phyloP scores from a whole-genome alignment of 495 filamentous ascomycete species.

The Talaromyces wortmannii region DNA sequence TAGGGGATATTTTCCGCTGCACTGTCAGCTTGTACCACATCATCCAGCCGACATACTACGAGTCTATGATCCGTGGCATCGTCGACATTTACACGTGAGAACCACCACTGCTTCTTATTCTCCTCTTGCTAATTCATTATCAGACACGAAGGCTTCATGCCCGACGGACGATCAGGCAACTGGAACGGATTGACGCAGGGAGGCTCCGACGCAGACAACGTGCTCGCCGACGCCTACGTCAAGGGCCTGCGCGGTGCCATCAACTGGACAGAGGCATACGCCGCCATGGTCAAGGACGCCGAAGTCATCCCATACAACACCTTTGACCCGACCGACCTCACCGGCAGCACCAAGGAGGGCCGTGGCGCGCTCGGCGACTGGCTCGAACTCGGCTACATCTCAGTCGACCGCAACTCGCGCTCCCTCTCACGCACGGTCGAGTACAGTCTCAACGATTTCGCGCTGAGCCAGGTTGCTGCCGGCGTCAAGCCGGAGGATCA shows the following conservation, averaged over 20 bases:
- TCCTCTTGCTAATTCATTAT: not conserved
- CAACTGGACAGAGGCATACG: conserved; percentile 44
- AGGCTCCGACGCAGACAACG: conserved; percentile 58
- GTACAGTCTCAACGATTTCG: conserved; percentile 70
- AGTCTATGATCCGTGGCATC: conserved; percentile 57
- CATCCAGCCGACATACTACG: conserved; percentile 54
- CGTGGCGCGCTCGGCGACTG: conserved; percentile 59
- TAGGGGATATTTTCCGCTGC: conserved; percentile 26
- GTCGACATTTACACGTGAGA: conserved; percentile 26
- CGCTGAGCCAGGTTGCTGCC: conserved; percentile 56
- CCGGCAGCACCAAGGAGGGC: conserved; percentile 59
- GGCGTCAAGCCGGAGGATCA: conserved; percentile 47
- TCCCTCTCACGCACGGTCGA: conserved; percentile 64
- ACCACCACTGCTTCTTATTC: not conserved
- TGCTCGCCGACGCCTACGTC: conserved; percentile 27
- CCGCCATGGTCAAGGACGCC: conserved; percentile 61
- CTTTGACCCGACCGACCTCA: conserved; percentile 47
- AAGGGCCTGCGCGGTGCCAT: conserved; percentile 43
- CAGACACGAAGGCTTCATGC: conserved; percentile 47
- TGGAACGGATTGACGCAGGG: conserved; percentile 66
- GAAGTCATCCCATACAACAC: conserved; percentile 67
- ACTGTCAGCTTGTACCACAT: conserved; percentile 57
- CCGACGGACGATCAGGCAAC: conserved; percentile 52
- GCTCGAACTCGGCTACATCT: conserved; percentile 62
- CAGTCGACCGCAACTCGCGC: conserved; percentile 61